Evolutionary conservation across 2,329 filamentous ascomycete genomes (phyloP), one percentile per base, ranked within the genome.

Genomic region (Penicillium oxalicum): DNA sequence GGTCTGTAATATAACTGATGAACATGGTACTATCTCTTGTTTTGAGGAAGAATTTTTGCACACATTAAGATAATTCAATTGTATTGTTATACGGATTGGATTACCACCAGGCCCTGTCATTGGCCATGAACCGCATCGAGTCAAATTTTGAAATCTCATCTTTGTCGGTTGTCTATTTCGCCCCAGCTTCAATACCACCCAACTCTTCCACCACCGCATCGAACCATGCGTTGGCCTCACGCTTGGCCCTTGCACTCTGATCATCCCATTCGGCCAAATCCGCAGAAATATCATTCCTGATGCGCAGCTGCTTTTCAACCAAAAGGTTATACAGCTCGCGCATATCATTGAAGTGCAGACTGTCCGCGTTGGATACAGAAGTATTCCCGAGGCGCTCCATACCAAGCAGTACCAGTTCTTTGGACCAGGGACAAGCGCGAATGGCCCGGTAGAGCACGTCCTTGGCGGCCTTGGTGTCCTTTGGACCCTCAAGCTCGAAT

Each of bases 361-460:
- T 56, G 8, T 32, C 26, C 9, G 28, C 8, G 3, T 33, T 25
- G 18, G 25, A 5, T 18, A 11, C 34, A 24, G 54, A 13, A 25
- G 63, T 62, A 9, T 57, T 56, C 11, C 60, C 60, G 29, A 74
- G 58, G 35, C 72, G 65, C 39, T 71, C 70, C 49, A 86, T 81
- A 0, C 78, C 82, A 26, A 78, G 50, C 66, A 86, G 72, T 38
- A 81, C 67, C 41, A 82, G 74, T 34, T 76, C 73, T 62, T 86
- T 86, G 1, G 74, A 77, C 82, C 83, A 86, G 0, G 84, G 84
- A 58, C 83, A 74, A 12, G 72, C 68, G 38, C 74, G 70, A 53
- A 86, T 58, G 0, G 78, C 81, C 32, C 77, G 69, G 49, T 80
- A 77, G 57, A 80, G 80, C 0, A 80, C 71, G 1, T 74, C 69